phyloP scores from a whole-genome alignment of 129 eudicot genomes.

The Flaveria sonorensis region DNA sequence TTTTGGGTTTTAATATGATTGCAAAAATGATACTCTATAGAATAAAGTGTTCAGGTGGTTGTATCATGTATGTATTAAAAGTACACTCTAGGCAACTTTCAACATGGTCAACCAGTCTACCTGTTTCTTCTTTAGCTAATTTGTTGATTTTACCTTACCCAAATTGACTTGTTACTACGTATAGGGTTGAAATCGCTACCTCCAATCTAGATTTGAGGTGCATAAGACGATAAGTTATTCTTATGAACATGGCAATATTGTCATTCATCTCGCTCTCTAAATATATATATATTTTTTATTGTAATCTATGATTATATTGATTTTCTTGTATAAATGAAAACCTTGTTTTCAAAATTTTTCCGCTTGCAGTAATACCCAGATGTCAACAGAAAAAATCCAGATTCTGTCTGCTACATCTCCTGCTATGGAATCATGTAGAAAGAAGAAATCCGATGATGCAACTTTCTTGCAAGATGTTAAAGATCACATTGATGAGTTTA shows the following conservation, averaged over 20 bases:
- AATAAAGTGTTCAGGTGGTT: neutral
- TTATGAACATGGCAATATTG: neutral
- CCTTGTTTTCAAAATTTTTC: neutral
- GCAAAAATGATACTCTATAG: neutral
- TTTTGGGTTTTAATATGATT: neutral
- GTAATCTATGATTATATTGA: neutral
- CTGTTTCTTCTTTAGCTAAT: neutral
- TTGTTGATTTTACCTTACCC: neutral
- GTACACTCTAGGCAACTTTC: neutral
- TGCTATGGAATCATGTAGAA: conserved; percentile 54
- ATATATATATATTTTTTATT: neutral
- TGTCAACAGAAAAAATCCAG: conserved; percentile 54
- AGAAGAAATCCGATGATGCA: conserved; percentile 66
- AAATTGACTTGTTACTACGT: neutral
- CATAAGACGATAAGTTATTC: neutral
- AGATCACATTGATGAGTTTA: conserved; percentile 75
- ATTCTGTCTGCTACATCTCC: conserved; percentile 31
- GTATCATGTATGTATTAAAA: neutral
- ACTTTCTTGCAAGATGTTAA: conserved; percentile 65
- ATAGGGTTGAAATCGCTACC: neutral
- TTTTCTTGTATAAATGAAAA: neutral
- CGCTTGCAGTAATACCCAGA: conserved; percentile 22
- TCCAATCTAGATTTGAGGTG: neutral
- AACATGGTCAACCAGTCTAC: neutral
- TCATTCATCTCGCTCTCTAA: neutral